Evolutionary conservation across 805 yeast genomes (phyloP), one percentile per base, ranked within the genome.

Genomic region (Ogataea corticis): DNA sequence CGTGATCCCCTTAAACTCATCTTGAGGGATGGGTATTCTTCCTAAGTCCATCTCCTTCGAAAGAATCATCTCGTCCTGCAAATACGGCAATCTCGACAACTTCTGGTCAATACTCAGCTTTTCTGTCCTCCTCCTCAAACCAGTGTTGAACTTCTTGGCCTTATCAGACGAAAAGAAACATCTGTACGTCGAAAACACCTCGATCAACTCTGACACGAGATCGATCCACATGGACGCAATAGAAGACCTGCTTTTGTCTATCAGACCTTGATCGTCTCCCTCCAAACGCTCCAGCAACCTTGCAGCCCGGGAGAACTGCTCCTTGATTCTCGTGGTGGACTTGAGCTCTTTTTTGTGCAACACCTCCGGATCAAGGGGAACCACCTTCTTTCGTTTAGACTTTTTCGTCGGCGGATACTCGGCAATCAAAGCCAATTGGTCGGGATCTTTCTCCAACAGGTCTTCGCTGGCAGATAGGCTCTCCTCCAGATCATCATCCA

Each of bases 91-190:
- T 55, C 92, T 72, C 23, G 83, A 83, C 33, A 88, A 70, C 56
- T 82, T 80, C 51, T 87, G 88, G 52, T 86, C 94, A 32, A 91
- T 70, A 13, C 80, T 83, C 65, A 84, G 73, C 41, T 77, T 76
- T 23, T 78, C 73, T 28, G 80, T 79, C 44, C 85, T 72, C 18
- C 85, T 76, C 55, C 85, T 77, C 11, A 85, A 73, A 21, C 82
- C 80, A 14, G 91, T 90, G 38, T 79, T 80, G 60, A 87, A 87
- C 16, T 76, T 73, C 41, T 83, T 80, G 11, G 83, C 83, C 45
- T 84, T 77, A 56, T 88, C 95, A 39, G 81, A 75, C 1, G 91
- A 86, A 58, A 87, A 91, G 52, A 94, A 87, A 55, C 82, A 81
- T 50, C 83, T 76, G 11, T 87, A 89, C 44, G 83, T 78, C 19